Evolutionary conservation across 2,329 filamentous ascomycete genomes (phyloP).

Genomic region (Xylariaceae sp.): DNA sequence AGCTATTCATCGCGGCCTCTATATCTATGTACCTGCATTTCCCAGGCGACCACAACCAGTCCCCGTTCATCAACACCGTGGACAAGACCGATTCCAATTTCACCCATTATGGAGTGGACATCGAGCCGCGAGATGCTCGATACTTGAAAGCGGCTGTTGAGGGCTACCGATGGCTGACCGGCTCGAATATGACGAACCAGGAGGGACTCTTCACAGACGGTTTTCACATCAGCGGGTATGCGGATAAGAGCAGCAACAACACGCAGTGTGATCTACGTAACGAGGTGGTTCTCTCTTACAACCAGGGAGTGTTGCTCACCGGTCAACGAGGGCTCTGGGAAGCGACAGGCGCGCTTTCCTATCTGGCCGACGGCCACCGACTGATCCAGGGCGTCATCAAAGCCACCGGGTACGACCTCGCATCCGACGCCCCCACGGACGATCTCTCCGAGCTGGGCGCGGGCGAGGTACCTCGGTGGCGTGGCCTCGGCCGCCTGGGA

Average conservation of each 20-base stretch:
- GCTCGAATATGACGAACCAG: constrained; percentile 71
- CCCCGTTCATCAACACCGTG: constrained; percentile 47
- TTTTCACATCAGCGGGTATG: constrained; percentile 70
- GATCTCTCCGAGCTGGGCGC: constrained; percentile 23
- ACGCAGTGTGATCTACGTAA: constrained; percentile 72
- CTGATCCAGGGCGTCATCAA: constrained; percentile 66
- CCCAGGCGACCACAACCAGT: constrained; percentile 67
- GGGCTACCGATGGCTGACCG: constrained; percentile 72
- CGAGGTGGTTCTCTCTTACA: constrained; percentile 91
- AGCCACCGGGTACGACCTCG: constrained; percentile 67
- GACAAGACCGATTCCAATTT: constrained; percentile 10
- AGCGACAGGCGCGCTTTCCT: constrained; percentile 62
- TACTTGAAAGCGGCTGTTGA: constrained; percentile 68
- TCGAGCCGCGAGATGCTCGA: constrained; percentile 43
- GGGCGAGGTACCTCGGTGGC: constrained; percentile 49
- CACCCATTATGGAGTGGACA: constrained; percentile 27
- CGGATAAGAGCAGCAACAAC: constrained; percentile 53
- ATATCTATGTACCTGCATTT: constrained; percentile 86
- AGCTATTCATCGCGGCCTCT: constrained; percentile 79
- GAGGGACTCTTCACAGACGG: constrained; percentile 77
- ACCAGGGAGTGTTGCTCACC: constrained; percentile 83
- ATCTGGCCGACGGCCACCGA: constrained; percentile 71
- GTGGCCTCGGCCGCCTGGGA: constrained; percentile 69
- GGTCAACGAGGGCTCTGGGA: constrained; percentile 75
- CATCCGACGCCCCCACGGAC: constrained; percentile 34